These are phyloP conservation scores for Penicillium sp. DNA, from an alignment of 2,329 filamentous ascomycete species.

Conservation along the genomic window DNA sequence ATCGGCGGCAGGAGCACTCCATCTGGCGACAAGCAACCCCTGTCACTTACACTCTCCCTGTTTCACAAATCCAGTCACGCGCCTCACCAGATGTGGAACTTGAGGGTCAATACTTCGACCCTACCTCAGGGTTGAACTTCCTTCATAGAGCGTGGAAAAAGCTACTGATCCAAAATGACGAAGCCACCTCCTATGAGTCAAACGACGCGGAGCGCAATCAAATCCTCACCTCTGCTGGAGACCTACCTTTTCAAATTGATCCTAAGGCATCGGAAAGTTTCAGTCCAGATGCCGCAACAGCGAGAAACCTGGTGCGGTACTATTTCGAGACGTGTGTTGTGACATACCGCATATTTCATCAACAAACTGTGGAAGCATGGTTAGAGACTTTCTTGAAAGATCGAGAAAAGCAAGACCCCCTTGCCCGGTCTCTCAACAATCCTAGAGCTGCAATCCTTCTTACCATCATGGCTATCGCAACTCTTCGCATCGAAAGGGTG, in stretches of 20 bases:
- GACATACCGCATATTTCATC: conserved; percentile 1
- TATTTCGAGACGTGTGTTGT: background rate
- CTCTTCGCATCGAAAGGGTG: background rate
- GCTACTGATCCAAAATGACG: background rate
- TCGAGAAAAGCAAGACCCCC: background rate
- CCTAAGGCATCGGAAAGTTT: background rate
- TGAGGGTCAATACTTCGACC: conserved; percentile 3
- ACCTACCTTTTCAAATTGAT: background rate
- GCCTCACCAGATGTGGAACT: background rate
- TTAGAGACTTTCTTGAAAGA: background rate
- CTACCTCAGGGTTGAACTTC: background rate
- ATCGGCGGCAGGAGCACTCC: background rate
- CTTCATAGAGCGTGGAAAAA: background rate
- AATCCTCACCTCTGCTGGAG: background rate
- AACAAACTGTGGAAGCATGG: background rate
- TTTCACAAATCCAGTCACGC: background rate
- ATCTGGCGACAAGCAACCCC: background rate
- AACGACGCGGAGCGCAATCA: background rate
- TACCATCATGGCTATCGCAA: background rate
- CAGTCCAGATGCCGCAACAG: background rate
- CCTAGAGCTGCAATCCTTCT: background rate
- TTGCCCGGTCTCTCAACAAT: background rate
- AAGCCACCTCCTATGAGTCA: background rate
- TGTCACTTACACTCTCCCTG: background rate
- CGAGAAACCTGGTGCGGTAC: background rate